Conservation (phyloP, 2,329 filamentous ascomycete genomes). For the Mycosphaerella sp. region DNA sequence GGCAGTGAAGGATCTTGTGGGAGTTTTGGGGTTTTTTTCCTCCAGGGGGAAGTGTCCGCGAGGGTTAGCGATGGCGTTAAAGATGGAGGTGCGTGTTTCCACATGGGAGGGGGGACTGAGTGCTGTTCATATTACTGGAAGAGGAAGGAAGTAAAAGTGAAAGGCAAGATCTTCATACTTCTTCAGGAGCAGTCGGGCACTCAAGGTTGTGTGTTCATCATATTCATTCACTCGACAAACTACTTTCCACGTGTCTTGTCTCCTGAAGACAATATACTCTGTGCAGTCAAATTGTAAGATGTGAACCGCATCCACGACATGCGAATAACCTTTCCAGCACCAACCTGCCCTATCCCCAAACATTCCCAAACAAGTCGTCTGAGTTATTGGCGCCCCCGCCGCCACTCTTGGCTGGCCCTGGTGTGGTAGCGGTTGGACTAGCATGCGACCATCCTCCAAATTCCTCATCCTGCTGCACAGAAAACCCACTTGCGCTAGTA, state of each 20-base stretch:
- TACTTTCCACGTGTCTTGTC: no score
- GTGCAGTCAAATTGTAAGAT: neutral
- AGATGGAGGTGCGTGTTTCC: neutral
- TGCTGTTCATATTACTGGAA: neutral
- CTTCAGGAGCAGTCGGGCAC: no score
- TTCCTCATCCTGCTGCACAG: slow-evolving; percentile 83
- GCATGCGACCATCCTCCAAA: slow-evolving; percentile 92
- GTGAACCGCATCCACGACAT: neutral
- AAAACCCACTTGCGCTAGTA: slow-evolving; percentile 24
- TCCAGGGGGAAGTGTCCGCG: no score
- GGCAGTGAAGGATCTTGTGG: no score
- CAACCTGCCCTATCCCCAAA: slow-evolving; percentile 62
- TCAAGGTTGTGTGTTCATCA: neutral
- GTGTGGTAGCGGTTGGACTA: slow-evolving; percentile 40
- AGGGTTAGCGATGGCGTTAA: slow-evolving; percentile 5
- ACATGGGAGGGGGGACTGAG: no score
- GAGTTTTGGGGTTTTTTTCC: no score
- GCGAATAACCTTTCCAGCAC: neutral
- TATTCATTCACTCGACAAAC: neutral
- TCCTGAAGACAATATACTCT: neutral
- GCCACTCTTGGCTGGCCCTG: slow-evolving; percentile 45
- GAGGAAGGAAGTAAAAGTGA: neutral
- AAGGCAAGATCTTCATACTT: no score
- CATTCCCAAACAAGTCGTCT: slow-evolving; percentile 92
- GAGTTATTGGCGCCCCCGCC: slow-evolving; percentile 46